These are phyloP conservation scores for Candida glaebosa DNA, from an alignment of 805 yeast genomes.

Conservation along the genomic window DNA sequence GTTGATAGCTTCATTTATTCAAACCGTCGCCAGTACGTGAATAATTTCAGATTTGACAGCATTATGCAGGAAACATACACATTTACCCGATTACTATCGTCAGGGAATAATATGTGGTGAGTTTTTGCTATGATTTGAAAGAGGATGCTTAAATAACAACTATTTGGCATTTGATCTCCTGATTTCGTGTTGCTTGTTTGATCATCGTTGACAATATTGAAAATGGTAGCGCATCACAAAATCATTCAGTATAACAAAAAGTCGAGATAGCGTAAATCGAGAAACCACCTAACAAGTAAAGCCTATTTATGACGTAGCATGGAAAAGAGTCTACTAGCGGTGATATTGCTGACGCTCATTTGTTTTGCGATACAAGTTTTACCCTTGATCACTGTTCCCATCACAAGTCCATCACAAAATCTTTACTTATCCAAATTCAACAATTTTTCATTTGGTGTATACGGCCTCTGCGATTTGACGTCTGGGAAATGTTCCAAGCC, in stretches of 20 bases:
- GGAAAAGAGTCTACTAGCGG: slow-evolving; percentile 29
- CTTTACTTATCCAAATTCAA: slow-evolving; percentile 30
- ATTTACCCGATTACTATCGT: no score
- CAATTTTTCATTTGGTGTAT: slow-evolving; percentile 40
- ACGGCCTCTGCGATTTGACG: slow-evolving; percentile 35
- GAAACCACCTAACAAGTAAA: neutral
- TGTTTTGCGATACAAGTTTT: slow-evolving; percentile 36
- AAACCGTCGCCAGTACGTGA: neutral
- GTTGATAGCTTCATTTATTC: neutral
- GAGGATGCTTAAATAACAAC: no score
- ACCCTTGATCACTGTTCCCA: slow-evolving; percentile 41
- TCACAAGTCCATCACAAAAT: slow-evolving; percentile 25
- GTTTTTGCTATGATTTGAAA: no score
- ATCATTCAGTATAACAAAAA: no score
- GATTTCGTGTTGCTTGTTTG: no score
- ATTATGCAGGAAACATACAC: neutral
- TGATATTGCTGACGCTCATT: slow-evolving; percentile 24
- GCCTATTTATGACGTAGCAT: slow-evolving; percentile 10
- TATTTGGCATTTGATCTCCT: no score
- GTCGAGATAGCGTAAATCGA: no score
- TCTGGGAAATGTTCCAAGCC: slow-evolving; percentile 29
- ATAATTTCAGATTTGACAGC: neutral
- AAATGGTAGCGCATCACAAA: slow-evolving; percentile 1
- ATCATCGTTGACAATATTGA: no score
- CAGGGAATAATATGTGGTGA: no score